Conservation (phyloP, 2,329 filamentous ascomycete species). For the Colletotrichum lupini region DNA sequence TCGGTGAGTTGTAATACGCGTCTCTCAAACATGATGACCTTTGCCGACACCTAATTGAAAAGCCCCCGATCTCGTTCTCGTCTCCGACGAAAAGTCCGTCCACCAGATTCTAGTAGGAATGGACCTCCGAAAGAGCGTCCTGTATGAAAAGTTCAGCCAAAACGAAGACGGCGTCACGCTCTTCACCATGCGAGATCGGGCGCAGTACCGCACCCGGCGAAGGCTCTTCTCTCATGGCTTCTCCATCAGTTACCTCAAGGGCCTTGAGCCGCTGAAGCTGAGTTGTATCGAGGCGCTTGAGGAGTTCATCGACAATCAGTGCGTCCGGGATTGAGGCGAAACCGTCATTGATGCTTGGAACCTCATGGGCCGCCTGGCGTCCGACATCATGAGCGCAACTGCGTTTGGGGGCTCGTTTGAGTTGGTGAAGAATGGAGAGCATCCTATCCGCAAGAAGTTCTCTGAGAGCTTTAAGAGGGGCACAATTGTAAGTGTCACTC, state of each 20-base stretch:
- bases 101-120: not conserved
- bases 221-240: not conserved
- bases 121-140: not conserved
- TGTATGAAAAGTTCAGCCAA: conserved; percentile 17
- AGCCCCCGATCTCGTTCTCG: not conserved
- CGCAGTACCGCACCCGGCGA: conserved; percentile 10
- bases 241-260: not conserved
- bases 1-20: not conserved
- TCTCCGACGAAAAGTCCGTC: not conserved
- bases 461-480: not conserved
- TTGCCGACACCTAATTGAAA: not conserved
- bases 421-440: not conserved
- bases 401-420: not conserved
- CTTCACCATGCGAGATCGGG: conserved; percentile 12
- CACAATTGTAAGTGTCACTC: not conserved
- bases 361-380: not conserved
- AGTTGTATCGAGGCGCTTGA: not conserved
- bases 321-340: not conserved
- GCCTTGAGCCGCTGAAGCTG: not conserved
- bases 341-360: not conserved
- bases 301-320: not conserved
- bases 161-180: not conserved
- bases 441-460: not conserved
- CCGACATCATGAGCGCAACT: not conserved
- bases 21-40: not conserved